Evolutionary conservation across 1,139 yeast species (phyloP).

Genomic region (Geotrichum aggregatum): DNA sequence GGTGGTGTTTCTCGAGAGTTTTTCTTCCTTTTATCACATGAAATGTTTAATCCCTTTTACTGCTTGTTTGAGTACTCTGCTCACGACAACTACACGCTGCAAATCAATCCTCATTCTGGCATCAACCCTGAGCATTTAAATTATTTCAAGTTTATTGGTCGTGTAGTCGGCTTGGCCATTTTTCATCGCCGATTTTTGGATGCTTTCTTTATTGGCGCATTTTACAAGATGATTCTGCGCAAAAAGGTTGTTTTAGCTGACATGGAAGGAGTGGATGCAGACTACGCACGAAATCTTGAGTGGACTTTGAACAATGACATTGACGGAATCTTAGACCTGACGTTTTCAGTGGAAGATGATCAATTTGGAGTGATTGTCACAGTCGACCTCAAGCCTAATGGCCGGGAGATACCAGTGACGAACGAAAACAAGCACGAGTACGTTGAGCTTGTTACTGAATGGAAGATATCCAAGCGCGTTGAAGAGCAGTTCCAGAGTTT

Average conservation of each 20-base stretch:
- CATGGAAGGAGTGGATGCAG: conserved; percentile 98
- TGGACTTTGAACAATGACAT: conserved; percentile 96
- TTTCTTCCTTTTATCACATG: conserved; percentile 92
- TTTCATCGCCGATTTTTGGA: conserved; percentile 97
- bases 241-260: conserved; percentile 93
- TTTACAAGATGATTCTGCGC: conserved; percentile 94
- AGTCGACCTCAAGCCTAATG: conserved; percentile 85
- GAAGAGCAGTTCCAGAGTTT: conserved; percentile 95
- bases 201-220: conserved; percentile 96
- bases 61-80: conserved; percentile 96
- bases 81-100: conserved; percentile 94
- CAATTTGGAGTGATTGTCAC: conserved; percentile 90
- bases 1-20: conserved; percentile 99
- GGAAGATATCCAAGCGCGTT: conserved; percentile 91
- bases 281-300: conserved; percentile 85
- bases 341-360: conserved; percentile 94
- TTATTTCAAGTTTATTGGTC: conserved; percentile 95
- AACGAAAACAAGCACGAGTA: conserved; percentile 94
- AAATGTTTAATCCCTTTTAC: conserved; percentile 97
- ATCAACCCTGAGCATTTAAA: conserved; percentile 97
- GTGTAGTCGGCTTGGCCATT: conserved; percentile 96
- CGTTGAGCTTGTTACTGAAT: conserved; percentile 90
- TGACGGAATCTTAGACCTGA: conserved; percentile 76
- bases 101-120: conserved; percentile 96
- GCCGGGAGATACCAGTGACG: conserved; percentile 82